phyloP scores from a whole-genome alignment of 805 yeast genomes.

The Candida chauliodis region DNA sequence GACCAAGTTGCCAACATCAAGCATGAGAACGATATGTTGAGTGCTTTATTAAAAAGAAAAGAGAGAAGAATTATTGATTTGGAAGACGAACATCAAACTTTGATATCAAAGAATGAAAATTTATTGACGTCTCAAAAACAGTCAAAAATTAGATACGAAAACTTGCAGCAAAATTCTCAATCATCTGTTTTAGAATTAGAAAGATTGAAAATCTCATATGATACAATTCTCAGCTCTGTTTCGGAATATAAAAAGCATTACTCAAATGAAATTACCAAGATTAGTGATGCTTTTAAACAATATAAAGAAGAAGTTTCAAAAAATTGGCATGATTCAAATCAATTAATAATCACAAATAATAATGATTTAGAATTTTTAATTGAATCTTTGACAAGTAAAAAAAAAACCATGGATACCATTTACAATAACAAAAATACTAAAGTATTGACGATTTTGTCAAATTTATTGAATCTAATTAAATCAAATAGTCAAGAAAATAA shows the following conservation, averaged over 20 bases:
- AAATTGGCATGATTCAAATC: slow-evolving; percentile 32
- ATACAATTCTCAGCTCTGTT: slow-evolving; percentile 50
- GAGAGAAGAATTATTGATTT: slow-evolving; percentile 66
- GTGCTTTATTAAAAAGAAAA: slow-evolving; percentile 63
- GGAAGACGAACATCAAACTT: slow-evolving; percentile 53
- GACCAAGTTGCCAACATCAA: slow-evolving; percentile 68
- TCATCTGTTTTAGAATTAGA: slow-evolving; percentile 49
- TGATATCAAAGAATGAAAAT: slow-evolving; percentile 46
- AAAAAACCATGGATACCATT: slow-evolving; percentile 47
- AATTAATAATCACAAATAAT: slow-evolving; percentile 41
- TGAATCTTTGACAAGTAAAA: slow-evolving; percentile 45
- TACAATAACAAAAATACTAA: slow-evolving; percentile 46
- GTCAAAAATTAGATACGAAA: slow-evolving; percentile 46
- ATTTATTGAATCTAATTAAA: slow-evolving; percentile 42
- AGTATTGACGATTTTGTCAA: slow-evolving; percentile 39
- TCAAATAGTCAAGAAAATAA: slow-evolving; percentile 49
- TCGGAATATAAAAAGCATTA: slow-evolving; percentile 50
- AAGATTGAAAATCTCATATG: slow-evolving; percentile 55
- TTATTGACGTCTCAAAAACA: slow-evolving; percentile 48
- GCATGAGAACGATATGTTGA: slow-evolving; percentile 75
- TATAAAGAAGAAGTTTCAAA: slow-evolving; percentile 35
- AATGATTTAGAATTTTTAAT: slow-evolving; percentile 48
- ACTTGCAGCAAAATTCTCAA: slow-evolving; percentile 44
- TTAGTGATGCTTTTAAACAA: slow-evolving; percentile 34
- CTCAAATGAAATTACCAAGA: slow-evolving; percentile 36